phyloP scores from a whole-genome alignment of 345 rosid genomes.

The Leavenworthia alabamica region DNA sequence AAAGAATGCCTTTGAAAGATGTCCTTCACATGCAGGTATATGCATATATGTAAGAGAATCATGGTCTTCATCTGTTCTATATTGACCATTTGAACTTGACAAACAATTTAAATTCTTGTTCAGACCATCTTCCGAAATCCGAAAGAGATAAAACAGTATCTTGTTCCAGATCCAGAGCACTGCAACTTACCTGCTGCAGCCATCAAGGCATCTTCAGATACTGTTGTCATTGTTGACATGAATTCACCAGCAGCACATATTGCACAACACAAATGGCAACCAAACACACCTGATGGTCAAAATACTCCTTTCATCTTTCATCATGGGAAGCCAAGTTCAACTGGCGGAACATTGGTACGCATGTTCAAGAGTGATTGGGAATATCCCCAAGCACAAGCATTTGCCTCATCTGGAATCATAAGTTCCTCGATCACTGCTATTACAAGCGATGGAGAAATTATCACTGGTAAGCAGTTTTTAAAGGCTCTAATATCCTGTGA shows the following conservation, averaged over 20 bases:
- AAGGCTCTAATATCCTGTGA: not conserved
- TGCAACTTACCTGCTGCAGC: constrained; percentile 96
- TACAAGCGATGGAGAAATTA: constrained; percentile 63
- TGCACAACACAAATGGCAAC: constrained; percentile 89
- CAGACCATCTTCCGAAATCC: constrained; percentile 94
- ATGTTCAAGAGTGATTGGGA: constrained; percentile 83
- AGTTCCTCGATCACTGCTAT: constrained; percentile 67
- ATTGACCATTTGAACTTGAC: not conserved
- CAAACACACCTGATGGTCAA: constrained; percentile 84
- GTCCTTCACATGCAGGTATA: constrained; percentile 84
- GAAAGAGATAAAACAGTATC: constrained; percentile 67
- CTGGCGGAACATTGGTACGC: constrained; percentile 66
- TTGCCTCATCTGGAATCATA: constrained; percentile 69
- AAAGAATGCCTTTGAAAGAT: constrained; percentile 64
- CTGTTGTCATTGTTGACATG: constrained; percentile 59
- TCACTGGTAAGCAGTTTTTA: constrained; percentile 53
- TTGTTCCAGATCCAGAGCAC: constrained; percentile 63
- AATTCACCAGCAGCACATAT: constrained; percentile 84
- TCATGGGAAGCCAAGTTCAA: constrained; percentile 64
- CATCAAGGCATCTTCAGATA: constrained; percentile 77
- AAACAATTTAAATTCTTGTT: constrained; percentile 11
- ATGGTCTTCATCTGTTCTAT: not conserved
- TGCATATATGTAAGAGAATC: constrained; percentile 25
- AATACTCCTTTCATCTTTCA: constrained; percentile 83
- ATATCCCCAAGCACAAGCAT: constrained; percentile 87